Evolutionary conservation across 495 filamentous ascomycete species (phyloP), one percentile per base, ranked within the genome.

Genomic region (Penicillium antarcticum): DNA sequence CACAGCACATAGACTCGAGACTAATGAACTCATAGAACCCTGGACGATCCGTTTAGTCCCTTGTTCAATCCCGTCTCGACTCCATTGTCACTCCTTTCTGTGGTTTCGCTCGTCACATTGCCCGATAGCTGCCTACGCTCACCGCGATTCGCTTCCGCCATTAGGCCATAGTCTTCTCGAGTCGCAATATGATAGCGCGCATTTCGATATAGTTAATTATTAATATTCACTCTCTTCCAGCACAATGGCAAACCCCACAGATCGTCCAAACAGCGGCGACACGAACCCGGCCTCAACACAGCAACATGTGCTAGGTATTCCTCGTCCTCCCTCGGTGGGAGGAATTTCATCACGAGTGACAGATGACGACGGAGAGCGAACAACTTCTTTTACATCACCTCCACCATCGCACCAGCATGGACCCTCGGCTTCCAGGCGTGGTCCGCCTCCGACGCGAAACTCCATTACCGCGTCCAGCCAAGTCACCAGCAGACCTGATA

Each of bases 291-390:
- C 57, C 32, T 41, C 58, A 7, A 35, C 58, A 16, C 48, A 60
- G 29, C 61, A 66, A 50, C 62, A 71, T 73, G 63, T 56, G 21
- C 43, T 74, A 41, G 72, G 71, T 2, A 68, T 77, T 24, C 73
- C 72, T 60, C 69, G 72, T 9, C 71, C 73, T 47, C 73, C 72
- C 26, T 77, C 73, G 5, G 65, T 77, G 23, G 71, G 71, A 41
- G 78, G 90, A 45, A 88, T 95, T 29, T 95, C 90, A 12, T 92
- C 88, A 39, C 85, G 87, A 53, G 87, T 92, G 79, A 94, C 89
- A 9, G 88, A 94, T 62, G 76, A 80, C 47, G 75, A 80, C 70
- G 78, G 70, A 5, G 75, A 79, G 29, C 53, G 67, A 42, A 66
- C 74, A 18, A 62, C 67, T 21, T 67, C 76, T 24, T 66, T 58